A percentile compares a stretch with the other conserved stretches of the same genome.
Conservation (phyloP, 257 asterid genomes). For the Striga asiatica region DNA sequence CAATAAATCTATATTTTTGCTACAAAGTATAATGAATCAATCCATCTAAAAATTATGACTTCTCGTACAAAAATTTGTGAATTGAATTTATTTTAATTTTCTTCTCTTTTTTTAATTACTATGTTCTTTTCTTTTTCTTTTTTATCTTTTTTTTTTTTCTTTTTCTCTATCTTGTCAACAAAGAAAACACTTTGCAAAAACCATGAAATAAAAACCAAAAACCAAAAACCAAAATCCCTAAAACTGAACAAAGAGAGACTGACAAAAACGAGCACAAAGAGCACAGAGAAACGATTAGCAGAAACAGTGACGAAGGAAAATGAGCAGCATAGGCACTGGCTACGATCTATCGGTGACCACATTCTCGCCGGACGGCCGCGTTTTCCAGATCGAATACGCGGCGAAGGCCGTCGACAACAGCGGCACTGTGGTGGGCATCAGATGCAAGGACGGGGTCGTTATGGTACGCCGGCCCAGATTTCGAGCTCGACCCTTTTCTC, state of each 20-base stretch:
- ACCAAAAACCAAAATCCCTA: neutral
- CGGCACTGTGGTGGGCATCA: constrained; percentile 85
- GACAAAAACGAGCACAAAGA: neutral
- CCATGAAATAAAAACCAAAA: neutral
- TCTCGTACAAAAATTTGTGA: neutral
- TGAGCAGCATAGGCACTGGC: constrained; percentile 95
- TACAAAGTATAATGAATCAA: too few species aligned
- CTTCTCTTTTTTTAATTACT: neutral
- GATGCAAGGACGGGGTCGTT: constrained; percentile 87
- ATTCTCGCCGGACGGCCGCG: constrained; percentile 96
- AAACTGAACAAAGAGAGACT: neutral
- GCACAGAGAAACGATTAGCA: neutral
- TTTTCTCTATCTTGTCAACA: constrained; percentile 14
- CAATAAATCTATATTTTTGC: too few species aligned
- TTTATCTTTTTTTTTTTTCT: neutral
- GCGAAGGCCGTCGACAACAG: constrained; percentile 92
- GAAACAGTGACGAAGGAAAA: constrained; percentile 14
- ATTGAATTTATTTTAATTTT: neutral
- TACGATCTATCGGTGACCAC: constrained; percentile 92
- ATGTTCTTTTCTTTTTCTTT: neutral
- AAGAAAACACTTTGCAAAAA: constrained; percentile 11
- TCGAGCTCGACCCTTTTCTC: neutral
- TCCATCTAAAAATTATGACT: neutral
- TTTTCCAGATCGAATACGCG: constrained; percentile 95
- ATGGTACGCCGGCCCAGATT: constrained; percentile 33